phyloP scores from a whole-genome alignment of 2,329 filamentous ascomycete genomes.

The Aspergillus flavus region DNA sequence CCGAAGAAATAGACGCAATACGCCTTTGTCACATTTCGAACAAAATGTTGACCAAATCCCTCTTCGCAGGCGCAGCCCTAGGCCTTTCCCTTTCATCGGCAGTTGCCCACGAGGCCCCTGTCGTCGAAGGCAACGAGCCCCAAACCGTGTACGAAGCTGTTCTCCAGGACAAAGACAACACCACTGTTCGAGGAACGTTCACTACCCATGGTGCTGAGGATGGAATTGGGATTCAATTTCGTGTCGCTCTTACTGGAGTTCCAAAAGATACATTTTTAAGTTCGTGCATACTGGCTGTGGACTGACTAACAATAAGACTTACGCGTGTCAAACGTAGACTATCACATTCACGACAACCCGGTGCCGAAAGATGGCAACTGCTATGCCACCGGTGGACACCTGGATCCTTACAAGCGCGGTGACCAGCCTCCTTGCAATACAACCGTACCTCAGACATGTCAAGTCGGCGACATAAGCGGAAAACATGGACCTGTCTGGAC shows the following conservation, averaged over 20 bases:
- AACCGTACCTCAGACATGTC: slow-evolving; percentile 63
- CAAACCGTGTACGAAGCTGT: slow-evolving; percentile 58
- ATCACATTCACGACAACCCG: slow-evolving; percentile 70
- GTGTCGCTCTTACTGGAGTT: slow-evolving; percentile 60
- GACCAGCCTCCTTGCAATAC: slow-evolving; percentile 64
- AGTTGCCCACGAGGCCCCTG: slow-evolving; percentile 36
- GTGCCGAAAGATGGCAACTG: slow-evolving; percentile 72
- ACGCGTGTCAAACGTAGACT: slow-evolving; percentile 47
- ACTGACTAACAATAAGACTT: slow-evolving; percentile 47
- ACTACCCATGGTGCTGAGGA: slow-evolving; percentile 49
- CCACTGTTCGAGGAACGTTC: slow-evolving; percentile 58
- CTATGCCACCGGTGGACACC: slow-evolving; percentile 66
- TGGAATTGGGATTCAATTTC: slow-evolving; percentile 59
- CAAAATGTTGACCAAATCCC: slow-evolving; percentile 14
- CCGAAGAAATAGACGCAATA: background rate
- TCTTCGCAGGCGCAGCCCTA: slow-evolving; percentile 10
- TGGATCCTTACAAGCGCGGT: slow-evolving; percentile 70
- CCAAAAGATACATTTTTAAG: slow-evolving; percentile 45
- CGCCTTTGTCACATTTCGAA: background rate
- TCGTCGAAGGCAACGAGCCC: slow-evolving; percentile 59
- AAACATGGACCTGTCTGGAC: slow-evolving; percentile 67
- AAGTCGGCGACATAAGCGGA: slow-evolving; percentile 75
- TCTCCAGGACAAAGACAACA: slow-evolving; percentile 58
- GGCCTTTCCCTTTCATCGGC: slow-evolving; percentile 13
- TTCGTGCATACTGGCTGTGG: slow-evolving; percentile 25